Evolutionary conservation across 2,329 filamentous ascomycete species (phyloP).

Genomic region (Fusarium sp.): DNA sequence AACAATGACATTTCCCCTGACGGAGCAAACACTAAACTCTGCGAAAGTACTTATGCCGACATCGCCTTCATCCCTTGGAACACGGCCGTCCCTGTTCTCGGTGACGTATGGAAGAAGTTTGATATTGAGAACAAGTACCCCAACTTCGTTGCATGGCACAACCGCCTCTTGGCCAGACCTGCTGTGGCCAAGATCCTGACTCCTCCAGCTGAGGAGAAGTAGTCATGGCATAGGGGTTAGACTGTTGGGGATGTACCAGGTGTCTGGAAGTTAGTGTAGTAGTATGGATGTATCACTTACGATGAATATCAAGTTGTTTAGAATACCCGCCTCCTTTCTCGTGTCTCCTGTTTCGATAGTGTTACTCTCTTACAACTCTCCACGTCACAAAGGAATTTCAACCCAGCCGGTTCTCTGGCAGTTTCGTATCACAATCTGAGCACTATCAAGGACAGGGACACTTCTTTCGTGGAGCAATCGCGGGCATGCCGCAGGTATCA

Average conservation of each 20-base stretch:
- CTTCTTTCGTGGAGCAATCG: conserved; percentile 35
- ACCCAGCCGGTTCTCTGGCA: background rate
- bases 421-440: background rate
- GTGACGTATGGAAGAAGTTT: conserved; percentile 35
- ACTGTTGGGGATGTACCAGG: background rate
- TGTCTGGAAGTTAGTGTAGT: background rate
- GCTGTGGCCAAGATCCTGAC: conserved; percentile 42
- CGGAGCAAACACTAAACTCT: background rate
- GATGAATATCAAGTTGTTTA: background rate
- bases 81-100: conserved; percentile 19
- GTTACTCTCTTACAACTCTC: background rate
- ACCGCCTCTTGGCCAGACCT: conserved; percentile 48
- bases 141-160: conserved; percentile 51
- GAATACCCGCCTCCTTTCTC: background rate
- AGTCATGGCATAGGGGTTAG: background rate
- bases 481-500: conserved; percentile 38
- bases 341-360: background rate
- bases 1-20: background rate
- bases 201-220: background rate
- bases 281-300: background rate
- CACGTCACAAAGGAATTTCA: background rate
- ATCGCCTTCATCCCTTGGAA: conserved; percentile 50
- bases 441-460: background rate
- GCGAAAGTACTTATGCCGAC: conserved; percentile 49
- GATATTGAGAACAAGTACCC: conserved; percentile 50